Conservation (phyloP, 2,329 filamentous ascomycete genomes). For the Davidsoniella virescens region DNA sequence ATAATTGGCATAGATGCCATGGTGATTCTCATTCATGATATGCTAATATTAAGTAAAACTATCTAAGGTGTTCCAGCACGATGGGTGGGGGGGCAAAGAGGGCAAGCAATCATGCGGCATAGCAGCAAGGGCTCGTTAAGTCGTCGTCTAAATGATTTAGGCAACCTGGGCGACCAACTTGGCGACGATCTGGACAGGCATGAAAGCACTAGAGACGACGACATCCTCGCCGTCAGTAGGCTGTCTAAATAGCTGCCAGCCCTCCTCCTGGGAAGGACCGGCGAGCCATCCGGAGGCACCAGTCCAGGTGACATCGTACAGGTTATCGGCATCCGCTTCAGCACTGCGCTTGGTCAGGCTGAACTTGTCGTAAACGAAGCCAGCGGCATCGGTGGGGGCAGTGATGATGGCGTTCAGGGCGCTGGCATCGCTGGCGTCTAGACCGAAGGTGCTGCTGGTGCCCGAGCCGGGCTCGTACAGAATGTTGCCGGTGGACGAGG, state of each 20-base stretch:
- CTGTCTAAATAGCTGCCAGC: constrained; percentile 3
- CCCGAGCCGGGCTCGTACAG: background rate
- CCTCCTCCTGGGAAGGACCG: background rate
- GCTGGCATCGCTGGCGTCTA: background rate
- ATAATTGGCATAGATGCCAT: no score
- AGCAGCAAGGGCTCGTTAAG: no score
- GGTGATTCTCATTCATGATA: no score
- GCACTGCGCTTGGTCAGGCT: background rate
- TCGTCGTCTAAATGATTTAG: no score
- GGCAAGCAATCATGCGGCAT: no score
- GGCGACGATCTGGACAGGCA: constrained; percentile 6
- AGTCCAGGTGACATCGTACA: constrained; percentile 4
- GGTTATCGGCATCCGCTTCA: background rate
- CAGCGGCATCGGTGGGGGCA: background rate
- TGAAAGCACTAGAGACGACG: background rate
- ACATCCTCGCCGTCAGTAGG: background rate
- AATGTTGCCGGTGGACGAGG: background rate
- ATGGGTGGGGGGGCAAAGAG: no score
- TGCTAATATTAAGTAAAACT: no score
- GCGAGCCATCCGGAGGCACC: constrained; percentile 8
- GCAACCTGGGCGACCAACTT: constrained; percentile 7
- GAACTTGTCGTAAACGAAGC: constrained; percentile 1
- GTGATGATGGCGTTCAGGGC: background rate
- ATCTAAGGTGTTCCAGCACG: no score
- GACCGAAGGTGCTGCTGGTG: background rate